Base-by-base conservation (phyloP, 2,329 filamentous ascomycete genomes). In the Graphilbum fragrans region DNA sequence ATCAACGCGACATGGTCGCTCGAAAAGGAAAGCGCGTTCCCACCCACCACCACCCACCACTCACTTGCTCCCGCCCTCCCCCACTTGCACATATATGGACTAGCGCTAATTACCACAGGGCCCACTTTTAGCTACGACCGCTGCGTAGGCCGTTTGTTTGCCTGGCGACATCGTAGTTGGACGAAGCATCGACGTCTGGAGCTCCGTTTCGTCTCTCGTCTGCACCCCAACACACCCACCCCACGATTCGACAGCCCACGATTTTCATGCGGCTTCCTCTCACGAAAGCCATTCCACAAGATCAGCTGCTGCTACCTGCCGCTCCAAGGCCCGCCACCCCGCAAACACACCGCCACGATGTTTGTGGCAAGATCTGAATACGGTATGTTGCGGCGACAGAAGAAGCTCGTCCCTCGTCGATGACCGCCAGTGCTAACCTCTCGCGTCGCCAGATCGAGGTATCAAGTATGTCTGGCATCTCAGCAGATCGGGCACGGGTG, bases 351-450 rank as follows among this genome's bases (percentile, higher is more conserved):
- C 65, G 68, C 60, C 75, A 86, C 70, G 57, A 94, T 94, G 92
- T 98, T 98, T 78, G 96, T 98, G 77, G 88, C 92, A 76, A 86
- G 92, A 71, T 96, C 90, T 62, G 92, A 98, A 90, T 98, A 98
- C 72, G 92, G 90, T 92, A 75, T 71, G 46, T 44, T 21, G 18
- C n/a, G 19, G 16, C 17, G 20, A n/a, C 8, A 19, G 34, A 6
- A 22, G 21, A 32, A 35, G 25, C n/a, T n/a, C n/a, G n/a, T n/a
- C n/a, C n/a, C n/a, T n/a, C n/a, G n/a, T n/a, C n/a, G n/a, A n/a
- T n/a, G n/a, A n/a, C n/a, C n/a, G n/a, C n/a, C n/a, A n/a, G n/a
- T n/a, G 22, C 39, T 35, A 25, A 43, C 17, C 18, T 32, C 8
- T 18, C 10, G n/a, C 2, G 38, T 33, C 7, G 20, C 14, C 29